Base-by-base conservation (phyloP, 306 rosid species). In the Pyrus bretschneideri region DNA sequence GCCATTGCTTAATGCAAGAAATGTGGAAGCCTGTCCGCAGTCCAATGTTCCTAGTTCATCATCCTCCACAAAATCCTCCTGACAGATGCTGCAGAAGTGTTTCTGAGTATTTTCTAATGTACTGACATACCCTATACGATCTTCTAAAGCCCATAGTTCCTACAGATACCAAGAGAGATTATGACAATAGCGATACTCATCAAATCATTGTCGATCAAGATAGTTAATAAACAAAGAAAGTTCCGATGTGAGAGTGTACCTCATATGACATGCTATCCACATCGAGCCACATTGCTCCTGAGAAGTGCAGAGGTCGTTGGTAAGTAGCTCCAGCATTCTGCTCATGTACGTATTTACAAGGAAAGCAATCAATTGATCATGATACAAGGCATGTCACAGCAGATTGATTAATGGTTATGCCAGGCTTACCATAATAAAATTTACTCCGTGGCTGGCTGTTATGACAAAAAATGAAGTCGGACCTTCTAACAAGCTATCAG, bases 261-360 rank as follows among this genome's bases (percentile, higher is more conserved):
- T 78, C 81, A 14, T 78, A 78, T 23, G 77, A 78, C 72, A 78
- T 78, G 66, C 54, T 71, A 78, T 78, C 81, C 18, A 78, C 77
- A 64, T 78, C 81, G 38, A 38, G 44, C 81, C 81, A 63, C 77
- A 78, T 71, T 23, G 61, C 76, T 71, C 77, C 66, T 4, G 51
- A 23, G 44, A 45, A 45, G 52, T 77, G 67, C 31, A 54, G 29
- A 7, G 54, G 77, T 27, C 59, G 67, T 63, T 54, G 68, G 51
- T 62, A 61, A 18, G 11, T 51, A 69, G 40, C 76, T 74, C 40
- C 59, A 61, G 72, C 42, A 18, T 74, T 64, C 75, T 80, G 71
- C 71, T 38, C 10, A 68, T 10, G 30, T 44, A 13, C 25, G 19
- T 17, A 57, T 59, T 54, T 13, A 23, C 3, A 4, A 6, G 11